A percentile compares a stretch with the other conserved stretches of the same genome.
phyloP scores from a whole-genome alignment of 1,284 basidiomycete species.

The Sanghuangporus sanghuang region DNA sequence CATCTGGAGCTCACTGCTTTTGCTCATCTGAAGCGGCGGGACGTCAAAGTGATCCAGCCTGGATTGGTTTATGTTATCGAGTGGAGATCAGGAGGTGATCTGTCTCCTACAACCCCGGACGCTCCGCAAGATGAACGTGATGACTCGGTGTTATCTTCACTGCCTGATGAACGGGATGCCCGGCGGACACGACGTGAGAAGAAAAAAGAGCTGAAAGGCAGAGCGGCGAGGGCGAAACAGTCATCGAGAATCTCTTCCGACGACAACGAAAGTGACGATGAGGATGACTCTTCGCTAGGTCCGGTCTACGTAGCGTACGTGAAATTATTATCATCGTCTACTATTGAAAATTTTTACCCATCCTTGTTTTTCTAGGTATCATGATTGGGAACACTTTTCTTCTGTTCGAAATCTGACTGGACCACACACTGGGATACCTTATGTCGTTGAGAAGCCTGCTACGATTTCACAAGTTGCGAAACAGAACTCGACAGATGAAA shows the following conservation, averaged over 20 bases:
- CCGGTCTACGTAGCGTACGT: conserved; percentile 80
- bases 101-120: conserved; percentile 20
- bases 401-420: conserved; percentile 84
- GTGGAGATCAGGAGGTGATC: conserved; percentile 52
- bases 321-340: conserved; percentile 10
- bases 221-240: conserved; percentile 20
- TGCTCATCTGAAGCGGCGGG: conserved; percentile 69
- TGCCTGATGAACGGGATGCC: conserved; percentile 30
- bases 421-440: conserved; percentile 75
- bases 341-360: conserved; percentile 14
- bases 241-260: conserved; percentile 28
- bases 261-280: conserved; percentile 26
- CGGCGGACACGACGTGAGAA: conserved; percentile 33
- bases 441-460: conserved; percentile 51
- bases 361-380: conserved; percentile 49
- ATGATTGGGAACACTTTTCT: conserved; percentile 95
- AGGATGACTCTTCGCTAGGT: conserved; percentile 23
- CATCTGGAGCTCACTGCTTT: conserved; percentile 90
- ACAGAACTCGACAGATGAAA: not conserved
- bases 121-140: conserved; percentile 13
- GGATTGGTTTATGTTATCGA: conserved; percentile 81
- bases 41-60: conserved; percentile 90
- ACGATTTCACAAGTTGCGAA: conserved; percentile 10
- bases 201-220: conserved; percentile 30
- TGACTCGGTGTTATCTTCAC: conserved; percentile 18